Evolutionary conservation across 345 rosid species (phyloP).

Genomic region (Acer yangbiense): DNA sequence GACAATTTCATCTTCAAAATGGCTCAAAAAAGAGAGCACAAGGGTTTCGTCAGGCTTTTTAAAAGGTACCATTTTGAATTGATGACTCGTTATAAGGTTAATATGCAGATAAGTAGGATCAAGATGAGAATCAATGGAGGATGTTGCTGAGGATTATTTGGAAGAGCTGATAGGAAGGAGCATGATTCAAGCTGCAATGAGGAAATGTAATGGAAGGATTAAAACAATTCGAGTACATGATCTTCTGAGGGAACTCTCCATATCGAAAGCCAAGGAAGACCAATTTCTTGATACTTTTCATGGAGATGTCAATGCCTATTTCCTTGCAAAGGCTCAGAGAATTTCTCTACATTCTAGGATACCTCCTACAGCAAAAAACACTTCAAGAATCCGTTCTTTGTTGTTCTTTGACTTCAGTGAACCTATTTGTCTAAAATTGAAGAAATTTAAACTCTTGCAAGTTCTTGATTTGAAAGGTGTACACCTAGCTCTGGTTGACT

Average conservation of each 20-base stretch:
- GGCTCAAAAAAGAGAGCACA: not conserved
- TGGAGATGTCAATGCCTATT: not conserved
- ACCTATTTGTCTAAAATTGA: not conserved
- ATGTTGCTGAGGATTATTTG: conserved; percentile 22
- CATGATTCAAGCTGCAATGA: conserved; percentile 22
- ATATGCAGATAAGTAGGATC: conserved; percentile 15
- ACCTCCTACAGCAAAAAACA: not conserved
- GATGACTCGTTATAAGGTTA: conserved; percentile 19
- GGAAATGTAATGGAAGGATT: conserved; percentile 16
- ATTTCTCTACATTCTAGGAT: conserved; percentile 8
- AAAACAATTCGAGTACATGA: conserved; percentile 16
- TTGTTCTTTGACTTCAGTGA: conserved; percentile 12
- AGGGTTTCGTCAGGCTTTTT: not conserved
- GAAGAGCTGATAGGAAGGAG: conserved; percentile 25
- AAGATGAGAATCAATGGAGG: conserved; percentile 16
- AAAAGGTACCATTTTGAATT: conserved; percentile 18
- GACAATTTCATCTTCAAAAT: conserved; percentile 23
- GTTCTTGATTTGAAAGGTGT: conserved; percentile 17
- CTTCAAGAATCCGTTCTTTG: conserved; percentile 16
- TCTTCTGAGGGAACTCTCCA: conserved; percentile 25
- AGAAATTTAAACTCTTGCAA: conserved; percentile 8
- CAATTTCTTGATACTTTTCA: conserved; percentile 9
- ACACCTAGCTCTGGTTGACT: conserved; percentile 1
- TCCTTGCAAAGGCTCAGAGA: not conserved
- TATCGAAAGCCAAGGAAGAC: conserved; percentile 23